Conservation (phyloP, 345 rosid species). For the Populus simonii region DNA sequence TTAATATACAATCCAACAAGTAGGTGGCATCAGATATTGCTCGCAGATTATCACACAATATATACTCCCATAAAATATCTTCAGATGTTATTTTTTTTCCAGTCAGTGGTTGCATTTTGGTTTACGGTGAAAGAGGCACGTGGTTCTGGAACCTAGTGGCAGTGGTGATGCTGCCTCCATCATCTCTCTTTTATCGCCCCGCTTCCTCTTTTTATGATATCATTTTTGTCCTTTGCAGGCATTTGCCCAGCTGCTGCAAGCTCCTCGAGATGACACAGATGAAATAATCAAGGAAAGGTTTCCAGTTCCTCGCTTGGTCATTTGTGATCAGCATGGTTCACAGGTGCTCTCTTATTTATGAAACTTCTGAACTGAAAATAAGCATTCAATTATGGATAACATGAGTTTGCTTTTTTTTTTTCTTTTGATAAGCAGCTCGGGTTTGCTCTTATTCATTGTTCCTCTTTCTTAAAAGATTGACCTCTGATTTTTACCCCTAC, state of each 20-base stretch:
- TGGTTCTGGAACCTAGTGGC: neutral
- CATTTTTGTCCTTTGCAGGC: conserved; percentile 41
- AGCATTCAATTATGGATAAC: neutral
- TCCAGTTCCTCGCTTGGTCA: conserved; percentile 85
- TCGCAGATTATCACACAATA: neutral
- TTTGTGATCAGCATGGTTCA: conserved; percentile 95
- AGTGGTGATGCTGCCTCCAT: neutral
- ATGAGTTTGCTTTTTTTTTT: neutral
- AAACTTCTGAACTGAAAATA: too few relatives aligned
- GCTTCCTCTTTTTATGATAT: neutral
- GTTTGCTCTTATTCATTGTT: neutral
- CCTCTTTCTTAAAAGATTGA: too few relatives aligned
- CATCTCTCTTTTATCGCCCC: neutral
- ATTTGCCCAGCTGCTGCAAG: conserved; percentile 71
- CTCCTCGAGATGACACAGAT: conserved; percentile 63
- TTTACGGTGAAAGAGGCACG: neutral
- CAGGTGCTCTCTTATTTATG: conserved; percentile 47
- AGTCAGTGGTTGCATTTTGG: too few relatives aligned
- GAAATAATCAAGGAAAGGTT: conserved; percentile 77
- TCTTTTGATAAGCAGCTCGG: neutral
- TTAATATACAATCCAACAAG: neutral
- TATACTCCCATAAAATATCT: too few relatives aligned
- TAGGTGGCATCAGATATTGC: neutral
- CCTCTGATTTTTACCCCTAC: neutral
- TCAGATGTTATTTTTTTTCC: neutral